Conservation (phyloP, 495 filamentous ascomycete genomes). For the Penicillium malachiteum region DNA sequence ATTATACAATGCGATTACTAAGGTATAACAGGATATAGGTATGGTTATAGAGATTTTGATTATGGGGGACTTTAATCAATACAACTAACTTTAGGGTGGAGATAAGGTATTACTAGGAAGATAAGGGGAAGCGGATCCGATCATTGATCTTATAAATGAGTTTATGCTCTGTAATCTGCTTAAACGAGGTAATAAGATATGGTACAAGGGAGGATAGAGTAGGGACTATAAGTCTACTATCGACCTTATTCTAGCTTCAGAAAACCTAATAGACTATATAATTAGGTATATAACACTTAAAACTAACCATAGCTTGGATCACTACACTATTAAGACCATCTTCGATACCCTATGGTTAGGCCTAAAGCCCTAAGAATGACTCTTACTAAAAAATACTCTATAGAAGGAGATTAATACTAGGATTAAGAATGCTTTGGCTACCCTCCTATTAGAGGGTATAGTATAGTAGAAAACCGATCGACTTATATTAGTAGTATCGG, state of each 20-base stretch:
- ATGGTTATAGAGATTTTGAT: slow-evolving; percentile 21
- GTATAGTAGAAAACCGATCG: slow-evolving; percentile 23
- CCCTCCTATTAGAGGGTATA: slow-evolving; percentile 16
- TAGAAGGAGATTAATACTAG: slow-evolving; percentile 29
- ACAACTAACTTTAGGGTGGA: slow-evolving; percentile 40
- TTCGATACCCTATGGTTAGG: slow-evolving; percentile 17
- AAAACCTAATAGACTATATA: slow-evolving; percentile 15
- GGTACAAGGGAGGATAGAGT: slow-evolving; percentile 14
- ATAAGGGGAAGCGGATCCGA: slow-evolving; percentile 34
- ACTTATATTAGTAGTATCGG: slow-evolving; percentile 12
- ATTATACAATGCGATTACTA: slow-evolving; percentile 13
- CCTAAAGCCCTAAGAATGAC: slow-evolving; percentile 17
- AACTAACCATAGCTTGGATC: slow-evolving; percentile 35
- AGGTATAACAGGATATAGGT: slow-evolving; percentile 14
- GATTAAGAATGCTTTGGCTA: slow-evolving; percentile 11
- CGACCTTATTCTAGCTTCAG: slow-evolving; percentile 26
- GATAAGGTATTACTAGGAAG: slow-evolving; percentile 26
- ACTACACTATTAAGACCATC: slow-evolving; percentile 29
- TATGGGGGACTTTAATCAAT: slow-evolving; percentile 35
- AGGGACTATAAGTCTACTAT: slow-evolving; percentile 27
- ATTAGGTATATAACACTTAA: slow-evolving; percentile 25
- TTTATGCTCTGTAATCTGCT: slow-evolving; percentile 29
- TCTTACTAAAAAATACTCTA: slow-evolving; percentile 30
- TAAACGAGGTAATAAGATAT: slow-evolving; percentile 32
- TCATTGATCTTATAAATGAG: slow-evolving; percentile 37